These are phyloP conservation scores for Micractinium sp. DNA, from an alignment of 139 green algal species.

Conservation along the genomic window DNA sequence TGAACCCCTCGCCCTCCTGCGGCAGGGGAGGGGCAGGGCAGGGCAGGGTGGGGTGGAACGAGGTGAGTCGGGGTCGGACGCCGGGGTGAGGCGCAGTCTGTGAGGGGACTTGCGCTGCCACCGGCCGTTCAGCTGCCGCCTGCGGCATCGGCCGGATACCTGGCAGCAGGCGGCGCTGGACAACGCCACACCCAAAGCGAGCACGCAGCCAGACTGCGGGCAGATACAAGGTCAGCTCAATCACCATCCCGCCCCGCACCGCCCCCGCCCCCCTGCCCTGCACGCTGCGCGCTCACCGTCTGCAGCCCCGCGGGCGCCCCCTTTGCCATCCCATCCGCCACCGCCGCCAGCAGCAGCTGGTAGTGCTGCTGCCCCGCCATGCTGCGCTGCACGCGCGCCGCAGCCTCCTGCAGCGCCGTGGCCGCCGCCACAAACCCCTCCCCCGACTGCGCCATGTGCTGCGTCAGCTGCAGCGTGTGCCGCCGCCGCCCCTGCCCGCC, in stretches of 20 bases:
- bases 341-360: conserved; percentile 17
- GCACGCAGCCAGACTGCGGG: neutral
- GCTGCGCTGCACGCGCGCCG: neutral
- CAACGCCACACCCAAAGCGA: conserved; percentile 54
- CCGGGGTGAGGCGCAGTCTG: neutral
- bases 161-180: conserved; percentile 37
- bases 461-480: conserved; percentile 47
- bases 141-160: neutral
- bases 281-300: conserved; percentile 1
- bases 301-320: neutral
- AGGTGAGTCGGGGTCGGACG: neutral
- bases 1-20: conserved; percentile 76
- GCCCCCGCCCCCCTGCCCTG: conserved; percentile 26
- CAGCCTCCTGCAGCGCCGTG: neutral
- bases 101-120: too few relatives aligned
- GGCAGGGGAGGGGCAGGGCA: conserved; percentile 76
- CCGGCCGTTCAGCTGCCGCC: neutral
- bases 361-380: conserved; percentile 17
- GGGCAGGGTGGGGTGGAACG: neutral
- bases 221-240: neutral
- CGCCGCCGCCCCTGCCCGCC: neutral
- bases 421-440: conserved; percentile 4
- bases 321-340: neutral
- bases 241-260: too few relatives aligned
- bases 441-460: conserved; percentile 3